Conservation (phyloP, 805 yeast genomes). For the Vanderwaltozyma tropicalis region DNA sequence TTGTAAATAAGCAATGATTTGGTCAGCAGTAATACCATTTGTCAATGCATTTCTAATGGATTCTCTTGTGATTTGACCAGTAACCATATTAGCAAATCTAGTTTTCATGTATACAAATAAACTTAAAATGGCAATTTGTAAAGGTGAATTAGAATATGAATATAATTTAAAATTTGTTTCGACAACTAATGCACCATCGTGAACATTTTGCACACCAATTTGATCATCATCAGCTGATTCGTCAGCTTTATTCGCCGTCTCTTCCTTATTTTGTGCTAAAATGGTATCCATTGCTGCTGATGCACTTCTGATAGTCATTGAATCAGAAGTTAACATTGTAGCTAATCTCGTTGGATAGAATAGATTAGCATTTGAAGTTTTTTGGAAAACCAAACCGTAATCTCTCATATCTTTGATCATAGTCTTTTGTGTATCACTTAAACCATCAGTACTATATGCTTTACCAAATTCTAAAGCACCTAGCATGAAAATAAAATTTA, state of each 20-base stretch:
- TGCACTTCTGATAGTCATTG: constrained; percentile 60
- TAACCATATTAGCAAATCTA: constrained; percentile 83
- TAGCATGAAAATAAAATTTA: constrained; percentile 84
- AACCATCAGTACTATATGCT: constrained; percentile 60
- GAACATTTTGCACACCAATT: constrained; percentile 19
- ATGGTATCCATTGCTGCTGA: constrained; percentile 68
- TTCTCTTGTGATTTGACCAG: constrained; percentile 89
- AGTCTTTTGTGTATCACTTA: constrained; percentile 70
- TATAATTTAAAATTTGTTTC: constrained; percentile 92
- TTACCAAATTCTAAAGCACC: constrained; percentile 89
- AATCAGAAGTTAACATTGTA: constrained; percentile 79
- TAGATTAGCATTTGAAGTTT: constrained; percentile 43
- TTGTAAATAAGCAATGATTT: constrained; percentile 77
- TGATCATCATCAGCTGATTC: constrained; percentile 17
- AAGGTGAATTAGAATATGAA: constrained; percentile 87
- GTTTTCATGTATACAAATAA: constrained; percentile 78
- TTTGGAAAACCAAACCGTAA: constrained; percentile 78
- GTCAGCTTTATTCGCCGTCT: constrained; percentile 6
- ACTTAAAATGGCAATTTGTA: constrained; percentile 87
- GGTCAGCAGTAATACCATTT: constrained; percentile 92
- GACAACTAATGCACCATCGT: constrained; percentile 64
- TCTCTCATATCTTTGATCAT: constrained; percentile 87
- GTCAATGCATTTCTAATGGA: constrained; percentile 73
- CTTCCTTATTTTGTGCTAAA: constrained; percentile 28
- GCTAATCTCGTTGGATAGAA: constrained; percentile 90